Percentiles rank a stretch among this genome's conserved stretches.
These are phyloP conservation scores for Rossbeevera mucosa DNA, from an alignment of 768 basidiomycete genomes.

Conservation along the genomic window DNA sequence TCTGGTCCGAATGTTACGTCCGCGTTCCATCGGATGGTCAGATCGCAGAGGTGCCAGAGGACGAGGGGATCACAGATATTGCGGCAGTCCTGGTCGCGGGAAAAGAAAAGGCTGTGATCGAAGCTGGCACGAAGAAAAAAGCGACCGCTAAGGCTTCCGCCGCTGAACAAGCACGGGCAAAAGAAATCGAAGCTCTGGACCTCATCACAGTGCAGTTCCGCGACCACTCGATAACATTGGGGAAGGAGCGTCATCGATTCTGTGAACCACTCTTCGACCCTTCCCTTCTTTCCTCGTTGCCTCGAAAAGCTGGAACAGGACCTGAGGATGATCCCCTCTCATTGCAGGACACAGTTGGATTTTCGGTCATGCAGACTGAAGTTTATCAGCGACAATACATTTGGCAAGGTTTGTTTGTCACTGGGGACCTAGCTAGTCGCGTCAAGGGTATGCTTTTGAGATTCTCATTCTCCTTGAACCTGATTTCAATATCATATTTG, in stretches of 20 bases:
- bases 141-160: slow-evolving; percentile 67
- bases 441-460: slow-evolving; percentile 55
- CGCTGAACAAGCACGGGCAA: slow-evolving; percentile 74
- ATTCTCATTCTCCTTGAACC: neutral
- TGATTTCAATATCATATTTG: neutral
- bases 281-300: slow-evolving; percentile 42
- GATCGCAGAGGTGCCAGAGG: slow-evolving; percentile 56
- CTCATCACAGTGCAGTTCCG: slow-evolving; percentile 73
- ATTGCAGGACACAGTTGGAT: slow-evolving; percentile 64
- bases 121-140: slow-evolving; percentile 77
- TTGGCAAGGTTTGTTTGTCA: slow-evolving; percentile 77
- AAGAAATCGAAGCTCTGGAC: slow-evolving; percentile 80
- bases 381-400: slow-evolving; percentile 65
- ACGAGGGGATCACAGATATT: slow-evolving; percentile 86
- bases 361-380: slow-evolving; percentile 57
- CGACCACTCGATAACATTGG: slow-evolving; percentile 66
- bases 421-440: slow-evolving; percentile 67
- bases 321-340: slow-evolving; percentile 32
- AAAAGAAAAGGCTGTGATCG: slow-evolving; percentile 86
- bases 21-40: slow-evolving; percentile 75
- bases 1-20: slow-evolving; percentile 61
- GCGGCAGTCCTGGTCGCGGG: slow-evolving; percentile 87
- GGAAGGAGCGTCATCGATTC: slow-evolving; percentile 85
- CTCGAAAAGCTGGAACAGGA: slow-evolving; percentile 23
- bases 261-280: slow-evolving; percentile 89